Percentiles rank a stretch among this genome's conserved stretches.
Conservation (phyloP, 2,329 filamentous ascomycete species). For the Dactylellina sp. region DNA sequence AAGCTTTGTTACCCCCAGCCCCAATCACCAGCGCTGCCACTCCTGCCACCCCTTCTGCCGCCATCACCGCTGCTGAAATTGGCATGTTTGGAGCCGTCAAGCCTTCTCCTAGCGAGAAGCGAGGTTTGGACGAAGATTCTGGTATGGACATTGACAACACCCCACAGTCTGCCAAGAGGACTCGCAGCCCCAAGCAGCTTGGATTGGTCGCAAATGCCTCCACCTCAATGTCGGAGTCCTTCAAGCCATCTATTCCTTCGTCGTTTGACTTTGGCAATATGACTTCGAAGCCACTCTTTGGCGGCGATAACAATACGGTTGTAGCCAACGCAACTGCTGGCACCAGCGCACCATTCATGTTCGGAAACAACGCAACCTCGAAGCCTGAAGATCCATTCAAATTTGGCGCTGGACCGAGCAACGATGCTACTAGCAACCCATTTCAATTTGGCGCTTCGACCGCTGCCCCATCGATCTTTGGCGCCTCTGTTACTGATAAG, state of each 20-base stretch:
- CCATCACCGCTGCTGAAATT: constrained; percentile 50
- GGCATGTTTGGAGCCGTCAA: constrained; percentile 53
- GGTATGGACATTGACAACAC: constrained; percentile 57
- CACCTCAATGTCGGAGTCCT: constrained; percentile 37
- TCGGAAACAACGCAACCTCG: constrained; percentile 18
- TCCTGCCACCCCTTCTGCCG: constrained; percentile 38
- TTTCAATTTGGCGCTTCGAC: constrained; percentile 42
- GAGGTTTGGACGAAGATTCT: constrained; percentile 50
- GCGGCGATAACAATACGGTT: constrained; percentile 20
- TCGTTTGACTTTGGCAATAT: constrained; percentile 50
- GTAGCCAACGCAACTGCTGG: constrained; percentile 26
- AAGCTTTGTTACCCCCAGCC: constrained; percentile 35
- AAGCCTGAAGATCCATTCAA: constrained; percentile 15
- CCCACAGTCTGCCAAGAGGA: constrained; percentile 46
- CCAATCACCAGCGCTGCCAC: constrained; percentile 34
- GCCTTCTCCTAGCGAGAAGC: constrained; percentile 47
- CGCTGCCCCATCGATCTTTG: constrained; percentile 26
- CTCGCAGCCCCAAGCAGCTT: constrained; percentile 41
- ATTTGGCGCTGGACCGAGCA: constrained; percentile 21
- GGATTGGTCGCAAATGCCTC: constrained; percentile 38
- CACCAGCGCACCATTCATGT: constrained; percentile 23
- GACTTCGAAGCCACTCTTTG: constrained; percentile 43
- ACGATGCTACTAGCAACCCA: too few species aligned
- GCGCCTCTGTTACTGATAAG: not conserved
- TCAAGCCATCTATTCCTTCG: constrained; percentile 38